Evolutionary conservation across 2,329 filamentous ascomycete species (phyloP).

Genomic region (Stagonosporopsis tanaceti): DNA sequence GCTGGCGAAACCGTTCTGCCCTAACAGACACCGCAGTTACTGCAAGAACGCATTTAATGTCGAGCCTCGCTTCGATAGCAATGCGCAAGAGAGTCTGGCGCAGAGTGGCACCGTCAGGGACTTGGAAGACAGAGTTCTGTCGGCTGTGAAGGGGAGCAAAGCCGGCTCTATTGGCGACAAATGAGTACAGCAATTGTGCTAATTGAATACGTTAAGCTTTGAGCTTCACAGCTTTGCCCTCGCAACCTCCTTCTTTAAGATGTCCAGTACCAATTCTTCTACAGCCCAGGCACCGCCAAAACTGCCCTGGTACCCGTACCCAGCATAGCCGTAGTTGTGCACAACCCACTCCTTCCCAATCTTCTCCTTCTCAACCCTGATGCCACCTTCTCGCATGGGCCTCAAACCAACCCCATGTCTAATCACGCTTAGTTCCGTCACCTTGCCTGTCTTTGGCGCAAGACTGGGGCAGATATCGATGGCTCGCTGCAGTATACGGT

Average conservation of each 20-base stretch:
- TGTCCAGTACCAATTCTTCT: slow-evolving; percentile 48
- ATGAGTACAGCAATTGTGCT: not conserved
- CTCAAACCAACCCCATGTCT: slow-evolving; percentile 84
- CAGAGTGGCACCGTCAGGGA: slow-evolving; percentile 10
- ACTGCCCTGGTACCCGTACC: slow-evolving; percentile 72
- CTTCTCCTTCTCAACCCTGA: slow-evolving; percentile 76
- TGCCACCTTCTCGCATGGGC: slow-evolving; percentile 75
- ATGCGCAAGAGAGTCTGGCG: slow-evolving; percentile 12
- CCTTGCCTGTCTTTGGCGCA: slow-evolving; percentile 67
- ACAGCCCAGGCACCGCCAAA: slow-evolving; percentile 55
- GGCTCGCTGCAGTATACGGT: slow-evolving; percentile 83
- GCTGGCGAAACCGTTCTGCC: not conserved
- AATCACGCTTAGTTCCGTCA: slow-evolving; percentile 74
- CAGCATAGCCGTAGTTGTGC: slow-evolving; percentile 82
- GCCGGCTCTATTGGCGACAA: slow-evolving; percentile 5
- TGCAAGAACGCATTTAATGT: slow-evolving; percentile 16
- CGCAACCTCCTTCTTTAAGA: slow-evolving; percentile 24
- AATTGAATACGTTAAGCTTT: not conserved
- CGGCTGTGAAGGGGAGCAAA: slow-evolving; percentile 5
- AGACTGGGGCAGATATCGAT: slow-evolving; percentile 71
- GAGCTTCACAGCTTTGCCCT: slow-evolving; percentile 18
- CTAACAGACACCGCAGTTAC: slow-evolving; percentile 3
- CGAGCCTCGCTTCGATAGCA: slow-evolving; percentile 6
- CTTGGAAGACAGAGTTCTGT: slow-evolving; percentile 8
- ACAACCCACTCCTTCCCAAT: slow-evolving; percentile 72